phyloP scores from a whole-genome alignment of 2,329 filamentous ascomycete species.

The Aureobasidium sp. region DNA sequence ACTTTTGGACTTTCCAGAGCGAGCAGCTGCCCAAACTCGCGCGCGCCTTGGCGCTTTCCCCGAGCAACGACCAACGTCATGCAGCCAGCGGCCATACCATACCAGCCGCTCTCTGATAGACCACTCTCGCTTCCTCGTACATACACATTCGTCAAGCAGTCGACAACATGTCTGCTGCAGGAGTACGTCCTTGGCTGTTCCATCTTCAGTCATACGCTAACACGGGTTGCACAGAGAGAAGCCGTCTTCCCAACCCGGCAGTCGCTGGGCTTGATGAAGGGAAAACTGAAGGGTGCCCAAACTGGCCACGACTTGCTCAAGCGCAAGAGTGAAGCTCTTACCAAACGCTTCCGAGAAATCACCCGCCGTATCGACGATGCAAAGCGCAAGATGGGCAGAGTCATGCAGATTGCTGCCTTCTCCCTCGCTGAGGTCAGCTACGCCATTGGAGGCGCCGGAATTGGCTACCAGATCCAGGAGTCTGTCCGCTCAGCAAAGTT shows the following conservation, averaged over 20 bases:
- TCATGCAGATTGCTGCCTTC: slow-evolving; percentile 99
- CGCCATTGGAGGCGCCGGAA: slow-evolving; percentile 79
- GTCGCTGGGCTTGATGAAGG: slow-evolving; percentile 93
- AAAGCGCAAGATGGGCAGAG: slow-evolving; percentile 97
- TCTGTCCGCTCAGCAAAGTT: slow-evolving; percentile 89
- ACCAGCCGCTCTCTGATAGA: background rate
- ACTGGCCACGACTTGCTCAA: slow-evolving; percentile 89
- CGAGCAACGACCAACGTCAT: slow-evolving; percentile 5
- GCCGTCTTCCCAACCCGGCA: slow-evolving; percentile 96
- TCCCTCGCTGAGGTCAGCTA: slow-evolving; percentile 97
- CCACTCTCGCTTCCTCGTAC: background rate
- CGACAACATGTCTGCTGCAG: slow-evolving; percentile 32
- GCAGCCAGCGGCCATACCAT: background rate
- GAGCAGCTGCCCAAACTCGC: background rate
- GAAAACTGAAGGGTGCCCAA: slow-evolving; percentile 77
- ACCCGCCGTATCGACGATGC: slow-evolving; percentile 96
- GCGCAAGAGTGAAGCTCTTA: slow-evolving; percentile 94
- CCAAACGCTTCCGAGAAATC: slow-evolving; percentile 73
- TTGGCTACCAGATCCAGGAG: slow-evolving; percentile 95
- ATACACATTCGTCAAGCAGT: background rate
- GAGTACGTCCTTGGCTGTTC: slow-evolving; percentile 21
- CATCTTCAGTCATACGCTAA: background rate
- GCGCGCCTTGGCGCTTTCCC: slow-evolving; percentile 6
- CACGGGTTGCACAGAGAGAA: slow-evolving; percentile 58
- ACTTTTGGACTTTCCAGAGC: background rate